Evolutionary conservation across 352 stramenopile species (phyloP), one percentile per base, ranked within the genome.

Genomic region (Blastocystis sp.): DNA sequence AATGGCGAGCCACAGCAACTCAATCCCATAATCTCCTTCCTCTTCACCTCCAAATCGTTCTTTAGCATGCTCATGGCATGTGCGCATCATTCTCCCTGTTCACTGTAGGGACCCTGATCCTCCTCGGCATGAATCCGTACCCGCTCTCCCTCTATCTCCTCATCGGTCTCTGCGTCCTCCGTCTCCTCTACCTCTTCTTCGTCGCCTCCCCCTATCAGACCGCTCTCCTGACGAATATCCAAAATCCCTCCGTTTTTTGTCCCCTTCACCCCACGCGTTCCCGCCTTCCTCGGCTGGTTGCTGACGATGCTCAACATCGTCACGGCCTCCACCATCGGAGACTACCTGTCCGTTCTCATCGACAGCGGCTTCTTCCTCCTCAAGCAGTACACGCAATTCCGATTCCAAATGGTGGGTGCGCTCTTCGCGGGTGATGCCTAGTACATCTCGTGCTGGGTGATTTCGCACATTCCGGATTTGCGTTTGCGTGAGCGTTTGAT

Each of bases 271-370:
- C 17, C 17, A 71, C 14, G 71, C 59, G 60, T 81, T 65, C 71
- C 71, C 28, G 14, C 40, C 11, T 40, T 81, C 66, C 43, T 81
- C 1, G 71, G 71, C 21, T 81, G 71, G 71, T 5, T 66, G 2
- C 56, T 81, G 41, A 81, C 71, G 3, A 7, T 81, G 2, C n/a
- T 81, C 48, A 81, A 81, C 23, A 41, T 81, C 11, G 23, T 81
- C 10, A 66, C 52, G 17, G 10, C 21, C n/a, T 66, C 71, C 19
- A 21, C 41, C 2, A 40, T 81, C 10, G 71, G 71, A 41, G 71
- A 81, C 43, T 23, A 19, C 10, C 71, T 81, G 7, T 21, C 41
- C 9, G 28, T 64, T 23, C 3, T 81, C 11, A 41, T 81, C 23
- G 71, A 81, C 45, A 66, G 71, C 14, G n/a, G 34, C 43, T 81